Evolutionary conservation across 2,329 filamentous ascomycete species (phyloP).

Genomic region (Cercospora nicotianae): DNA sequence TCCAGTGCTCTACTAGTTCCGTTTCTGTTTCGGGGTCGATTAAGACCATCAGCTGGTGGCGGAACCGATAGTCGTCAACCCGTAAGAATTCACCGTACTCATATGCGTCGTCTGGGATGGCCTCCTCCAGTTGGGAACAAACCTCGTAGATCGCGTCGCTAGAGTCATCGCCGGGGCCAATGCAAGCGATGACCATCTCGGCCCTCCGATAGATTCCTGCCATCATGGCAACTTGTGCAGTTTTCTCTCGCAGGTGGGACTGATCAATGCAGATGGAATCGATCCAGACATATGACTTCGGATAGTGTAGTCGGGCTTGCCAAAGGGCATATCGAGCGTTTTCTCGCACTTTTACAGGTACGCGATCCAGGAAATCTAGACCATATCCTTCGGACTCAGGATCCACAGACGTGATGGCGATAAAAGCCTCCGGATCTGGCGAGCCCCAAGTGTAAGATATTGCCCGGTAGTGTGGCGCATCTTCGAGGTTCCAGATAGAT

Average conservation of each 20-base stretch:
- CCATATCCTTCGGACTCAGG: too few relatives aligned
- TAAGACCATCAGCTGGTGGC: too few relatives aligned
- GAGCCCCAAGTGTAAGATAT: constrained; percentile 5
- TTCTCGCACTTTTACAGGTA: not conserved
- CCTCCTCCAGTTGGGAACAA: too few relatives aligned
- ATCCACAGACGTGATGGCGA: not conserved
- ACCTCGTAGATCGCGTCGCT: not conserved
- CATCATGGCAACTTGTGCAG: not conserved
- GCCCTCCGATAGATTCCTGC: not conserved
- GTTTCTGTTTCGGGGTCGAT: too few relatives aligned
- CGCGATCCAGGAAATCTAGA: not conserved
- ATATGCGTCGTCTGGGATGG: too few relatives aligned
- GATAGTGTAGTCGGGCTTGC: not conserved
- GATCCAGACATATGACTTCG: not conserved
- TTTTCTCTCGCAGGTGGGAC: not conserved
- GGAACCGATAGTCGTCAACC: too few relatives aligned
- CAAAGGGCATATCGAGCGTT: not conserved
- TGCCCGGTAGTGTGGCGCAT: not conserved
- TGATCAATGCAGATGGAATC: not conserved
- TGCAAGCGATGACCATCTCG: not conserved
- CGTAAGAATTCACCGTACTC: too few relatives aligned
- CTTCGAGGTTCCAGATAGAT: not conserved
- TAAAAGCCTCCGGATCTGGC: not conserved
- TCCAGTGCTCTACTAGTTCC: too few relatives aligned
- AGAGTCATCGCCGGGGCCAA: not conserved